Evolutionary conservation across 805 yeast genomes (phyloP).

Genomic region (Ogataea populi-albae): DNA sequence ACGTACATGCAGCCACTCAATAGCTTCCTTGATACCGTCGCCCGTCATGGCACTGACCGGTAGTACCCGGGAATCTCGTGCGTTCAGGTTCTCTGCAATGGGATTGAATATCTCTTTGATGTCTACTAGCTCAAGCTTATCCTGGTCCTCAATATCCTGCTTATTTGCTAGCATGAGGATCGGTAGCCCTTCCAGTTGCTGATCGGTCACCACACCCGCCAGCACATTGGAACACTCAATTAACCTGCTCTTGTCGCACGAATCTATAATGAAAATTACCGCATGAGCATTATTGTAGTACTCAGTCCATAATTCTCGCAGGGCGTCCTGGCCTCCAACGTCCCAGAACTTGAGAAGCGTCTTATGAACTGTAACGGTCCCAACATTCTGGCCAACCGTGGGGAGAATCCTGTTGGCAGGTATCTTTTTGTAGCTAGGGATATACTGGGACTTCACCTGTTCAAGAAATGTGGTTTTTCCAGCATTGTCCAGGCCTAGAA

Average conservation of each 20-base stretch:
- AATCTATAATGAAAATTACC: constrained; percentile 87
- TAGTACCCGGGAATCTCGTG: constrained; percentile 84
- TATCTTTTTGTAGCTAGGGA: constrained; percentile 41
- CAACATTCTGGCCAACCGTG: constrained; percentile 91
- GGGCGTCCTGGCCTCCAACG: constrained; percentile 89
- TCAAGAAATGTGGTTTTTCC: constrained; percentile 87
- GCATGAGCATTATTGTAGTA: constrained; percentile 88
- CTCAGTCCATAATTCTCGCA: constrained; percentile 82
- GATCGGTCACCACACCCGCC: constrained; percentile 54
- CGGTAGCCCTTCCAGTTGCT: constrained; percentile 74
- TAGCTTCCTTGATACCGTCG: constrained; percentile 81
- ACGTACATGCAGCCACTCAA: constrained; percentile 83
- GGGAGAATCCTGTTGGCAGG: constrained; percentile 72
- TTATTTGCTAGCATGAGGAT: constrained; percentile 93
- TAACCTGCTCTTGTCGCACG: constrained; percentile 78
- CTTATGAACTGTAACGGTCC: constrained; percentile 37
- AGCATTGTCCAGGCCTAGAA: constrained; percentile 91
- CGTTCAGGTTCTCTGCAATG: constrained; percentile 79
- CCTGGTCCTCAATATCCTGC: constrained; percentile 64
- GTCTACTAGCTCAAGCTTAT: constrained; percentile 69
- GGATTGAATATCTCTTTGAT: constrained; percentile 80
- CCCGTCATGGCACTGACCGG: constrained; percentile 86
- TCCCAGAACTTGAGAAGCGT: constrained; percentile 83
- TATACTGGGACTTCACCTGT: constrained; percentile 55
- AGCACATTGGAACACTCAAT: constrained; percentile 77